A percentile compares a stretch with the other conserved stretches of the same genome.
These are phyloP conservation scores for Stromatinia cepivora DNA, from an alignment of 2,329 filamentous ascomycete genomes.

Conservation along the genomic window DNA sequence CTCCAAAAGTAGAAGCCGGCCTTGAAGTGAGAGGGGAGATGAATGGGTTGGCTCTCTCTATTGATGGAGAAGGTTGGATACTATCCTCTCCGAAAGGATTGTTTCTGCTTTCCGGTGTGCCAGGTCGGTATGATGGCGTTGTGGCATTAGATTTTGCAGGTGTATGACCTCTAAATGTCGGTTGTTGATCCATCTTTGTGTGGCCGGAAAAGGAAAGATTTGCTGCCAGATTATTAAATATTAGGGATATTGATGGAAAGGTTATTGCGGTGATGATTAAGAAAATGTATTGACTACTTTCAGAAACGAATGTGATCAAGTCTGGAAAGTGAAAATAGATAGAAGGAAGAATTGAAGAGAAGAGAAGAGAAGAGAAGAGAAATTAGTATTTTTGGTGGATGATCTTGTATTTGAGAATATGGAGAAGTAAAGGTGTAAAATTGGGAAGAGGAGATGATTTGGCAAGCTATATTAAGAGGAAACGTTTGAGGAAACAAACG, in stretches of 20 bases:
- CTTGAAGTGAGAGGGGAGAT: slow-evolving; percentile 45
- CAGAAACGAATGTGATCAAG: background rate
- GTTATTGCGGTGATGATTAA: background rate
- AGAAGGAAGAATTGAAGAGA: background rate
- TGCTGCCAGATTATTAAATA: background rate
- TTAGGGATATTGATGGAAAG: background rate
- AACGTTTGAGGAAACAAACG: background rate
- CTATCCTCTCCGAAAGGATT: slow-evolving; percentile 39
- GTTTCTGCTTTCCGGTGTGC: slow-evolving; percentile 43
- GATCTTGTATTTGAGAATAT: background rate
- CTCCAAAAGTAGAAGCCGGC: slow-evolving; percentile 46
- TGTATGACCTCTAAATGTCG: slow-evolving; percentile 26
- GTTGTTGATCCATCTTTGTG: slow-evolving; percentile 14
- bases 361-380: background rate
- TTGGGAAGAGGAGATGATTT: background rate
- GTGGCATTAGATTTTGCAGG: slow-evolving; percentile 38
- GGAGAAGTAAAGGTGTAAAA: background rate
- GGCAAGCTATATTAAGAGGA: background rate
- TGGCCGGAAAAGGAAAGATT: no score
- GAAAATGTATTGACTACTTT: background rate
- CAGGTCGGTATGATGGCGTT: slow-evolving; percentile 41
- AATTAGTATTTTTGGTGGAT: background rate
- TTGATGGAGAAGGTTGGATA: slow-evolving; percentile 30
- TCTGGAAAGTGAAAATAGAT: background rate
- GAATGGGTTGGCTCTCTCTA: slow-evolving; percentile 35